phyloP scores from a whole-genome alignment of 2,329 filamentous ascomycete genomes.

The Penicillium sp. region DNA sequence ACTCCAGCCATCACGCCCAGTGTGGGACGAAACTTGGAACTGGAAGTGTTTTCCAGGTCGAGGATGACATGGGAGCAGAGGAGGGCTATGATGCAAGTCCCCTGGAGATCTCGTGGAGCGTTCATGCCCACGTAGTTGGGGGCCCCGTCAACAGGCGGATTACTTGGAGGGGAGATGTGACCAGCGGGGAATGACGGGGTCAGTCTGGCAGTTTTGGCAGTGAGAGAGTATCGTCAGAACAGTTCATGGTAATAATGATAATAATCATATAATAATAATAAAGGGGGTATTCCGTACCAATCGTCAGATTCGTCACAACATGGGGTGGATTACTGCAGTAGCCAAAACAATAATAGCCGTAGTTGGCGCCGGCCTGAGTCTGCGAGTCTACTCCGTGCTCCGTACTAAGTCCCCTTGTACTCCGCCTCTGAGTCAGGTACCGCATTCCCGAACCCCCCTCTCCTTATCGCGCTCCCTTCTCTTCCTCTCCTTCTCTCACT shows the following conservation, averaged over 20 bases:
- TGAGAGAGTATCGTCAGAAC: background rate
- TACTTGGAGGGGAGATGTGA: background rate
- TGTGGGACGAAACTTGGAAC: background rate
- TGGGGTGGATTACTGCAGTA: background rate
- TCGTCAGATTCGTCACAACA: background rate
- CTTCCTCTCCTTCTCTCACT: constrained; percentile 13
- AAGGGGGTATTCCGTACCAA: too few species aligned
- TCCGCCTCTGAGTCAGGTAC: constrained; percentile 25
- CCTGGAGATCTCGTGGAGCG: background rate
- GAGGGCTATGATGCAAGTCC: background rate
- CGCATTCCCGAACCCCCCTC: constrained; percentile 13
- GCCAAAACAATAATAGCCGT: background rate
- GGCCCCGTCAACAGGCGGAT: background rate
- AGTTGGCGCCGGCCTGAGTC: background rate
- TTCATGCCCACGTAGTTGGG: background rate
- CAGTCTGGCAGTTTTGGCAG: constrained; percentile 3
- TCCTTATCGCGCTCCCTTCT: constrained; percentile 20
- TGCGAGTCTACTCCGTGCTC: background rate
- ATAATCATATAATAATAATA: background rate
- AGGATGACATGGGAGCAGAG: background rate
- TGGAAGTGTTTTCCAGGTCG: background rate
- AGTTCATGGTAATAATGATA: background rate
- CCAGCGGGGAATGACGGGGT: constrained; percentile 19
- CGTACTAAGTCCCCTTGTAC: too few species aligned
- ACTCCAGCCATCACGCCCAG: too few species aligned